phyloP scores from a whole-genome alignment of 306 rosid genomes.

The Datisca glomerata region DNA sequence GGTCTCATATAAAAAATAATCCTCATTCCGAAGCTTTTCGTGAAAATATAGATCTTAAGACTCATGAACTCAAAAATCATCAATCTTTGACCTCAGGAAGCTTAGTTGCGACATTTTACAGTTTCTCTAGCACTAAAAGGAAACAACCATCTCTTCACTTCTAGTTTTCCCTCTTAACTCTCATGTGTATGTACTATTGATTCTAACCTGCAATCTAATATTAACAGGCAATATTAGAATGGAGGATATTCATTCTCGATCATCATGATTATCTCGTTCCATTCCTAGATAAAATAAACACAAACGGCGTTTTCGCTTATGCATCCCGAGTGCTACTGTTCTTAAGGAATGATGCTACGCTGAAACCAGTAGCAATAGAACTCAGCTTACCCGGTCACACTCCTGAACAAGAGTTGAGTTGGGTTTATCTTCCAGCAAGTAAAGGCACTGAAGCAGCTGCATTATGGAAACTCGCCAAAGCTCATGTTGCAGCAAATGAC shows the following conservation, averaged over 20 bases:
- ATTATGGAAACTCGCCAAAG: constrained; percentile 64
- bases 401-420: constrained; percentile 14
- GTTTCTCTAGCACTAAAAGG: no score
- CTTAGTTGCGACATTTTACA: no score
- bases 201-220: not conserved
- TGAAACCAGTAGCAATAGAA: constrained; percentile 62
- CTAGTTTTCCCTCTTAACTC: not conserved
- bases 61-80: no score
- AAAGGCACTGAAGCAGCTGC: constrained; percentile 51
- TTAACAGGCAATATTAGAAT: constrained; percentile 35
- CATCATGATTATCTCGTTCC: constrained; percentile 64
- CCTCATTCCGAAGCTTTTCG: not conserved
- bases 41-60: not conserved
- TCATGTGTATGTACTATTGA: constrained; percentile 4
- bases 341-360: constrained; percentile 40
- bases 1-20: no score
- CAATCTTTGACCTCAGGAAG: no score
- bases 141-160: no score
- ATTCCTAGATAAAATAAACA: constrained; percentile 43
- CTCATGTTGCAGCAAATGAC: constrained; percentile 68
- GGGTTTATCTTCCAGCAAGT: constrained; percentile 38
- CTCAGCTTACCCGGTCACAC: constrained; percentile 35
- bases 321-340: constrained; percentile 64
- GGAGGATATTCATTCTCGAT: constrained; percentile 51
- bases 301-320: constrained; percentile 28